Percentiles rank a stretch among this genome's conserved stretches.
Evolutionary conservation across 78 protist genomes (phyloP).

Genomic region (slime mould (Dictyostelium discoideum)): DNA sequence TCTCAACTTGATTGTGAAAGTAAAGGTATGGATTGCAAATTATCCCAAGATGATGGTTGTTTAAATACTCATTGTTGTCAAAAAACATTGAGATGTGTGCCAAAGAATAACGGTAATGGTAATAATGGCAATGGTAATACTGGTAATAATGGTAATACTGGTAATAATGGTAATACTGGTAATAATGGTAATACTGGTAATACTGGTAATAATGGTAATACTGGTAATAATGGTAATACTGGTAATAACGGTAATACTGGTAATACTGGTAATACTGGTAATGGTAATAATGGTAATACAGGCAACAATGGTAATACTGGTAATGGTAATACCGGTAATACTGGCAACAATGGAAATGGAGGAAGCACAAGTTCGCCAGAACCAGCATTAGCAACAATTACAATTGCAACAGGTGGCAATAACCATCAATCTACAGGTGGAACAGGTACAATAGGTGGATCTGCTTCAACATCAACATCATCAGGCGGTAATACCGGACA

Average conservation of each 20-base stretch:
- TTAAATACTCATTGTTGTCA: slow-evolving; percentile 31
- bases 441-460: background rate
- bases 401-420: background rate
- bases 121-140: too few relatives aligned
- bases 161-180: background rate
- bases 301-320: background rate
- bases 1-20: slow-evolving; percentile 16
- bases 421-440: background rate
- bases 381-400: background rate
- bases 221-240: background rate
- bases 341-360: background rate
- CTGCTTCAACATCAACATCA: background rate
- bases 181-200: background rate
- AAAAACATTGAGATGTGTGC: background rate
- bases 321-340: background rate
- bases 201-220: background rate
- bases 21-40: background rate
- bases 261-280: background rate
- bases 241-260: background rate
- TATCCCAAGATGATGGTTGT: background rate
- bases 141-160: background rate
- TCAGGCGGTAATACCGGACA: background rate
- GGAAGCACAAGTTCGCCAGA: background rate
- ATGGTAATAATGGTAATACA: background rate
- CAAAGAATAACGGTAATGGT: background rate